These are phyloP conservation scores for Citrus medica DNA, from an alignment of 345 rosid species.

Conservation along the genomic window DNA sequence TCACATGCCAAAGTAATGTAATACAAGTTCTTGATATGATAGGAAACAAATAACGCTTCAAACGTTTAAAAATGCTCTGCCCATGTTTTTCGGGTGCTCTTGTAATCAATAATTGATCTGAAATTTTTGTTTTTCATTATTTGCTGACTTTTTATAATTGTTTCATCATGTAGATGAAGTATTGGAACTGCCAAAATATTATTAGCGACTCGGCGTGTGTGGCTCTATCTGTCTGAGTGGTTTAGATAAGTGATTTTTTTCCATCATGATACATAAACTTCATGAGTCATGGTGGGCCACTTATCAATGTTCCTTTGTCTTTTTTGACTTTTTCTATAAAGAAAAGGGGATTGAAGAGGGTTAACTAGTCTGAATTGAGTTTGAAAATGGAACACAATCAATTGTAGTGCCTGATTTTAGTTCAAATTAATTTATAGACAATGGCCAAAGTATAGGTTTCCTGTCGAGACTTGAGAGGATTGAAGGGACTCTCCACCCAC, in stretches of 20 bases:
- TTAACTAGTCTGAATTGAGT: too few species aligned
- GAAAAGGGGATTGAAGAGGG: too few species aligned
- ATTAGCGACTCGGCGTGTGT: too few species aligned
- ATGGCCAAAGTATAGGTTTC: slow-evolving; percentile 93
- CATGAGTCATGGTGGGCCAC: not conserved
- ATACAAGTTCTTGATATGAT: not conserved
- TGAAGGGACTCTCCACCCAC: slow-evolving; percentile 91
- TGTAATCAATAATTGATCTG: not conserved
- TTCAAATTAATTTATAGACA: slow-evolving; percentile 42
- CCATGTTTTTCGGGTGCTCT: not conserved
- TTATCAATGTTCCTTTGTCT: not conserved
- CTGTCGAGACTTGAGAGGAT: slow-evolving; percentile 72
- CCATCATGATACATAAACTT: not conserved
- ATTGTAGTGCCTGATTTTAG: not conserved
- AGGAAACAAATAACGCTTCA: not conserved
- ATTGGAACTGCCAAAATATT: not conserved
- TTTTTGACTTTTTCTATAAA: too few species aligned
- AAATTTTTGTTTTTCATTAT: not conserved
- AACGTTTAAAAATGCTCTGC: not conserved
- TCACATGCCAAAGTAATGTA: not conserved
- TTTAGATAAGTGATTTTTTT: not conserved
- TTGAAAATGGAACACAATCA: not conserved
- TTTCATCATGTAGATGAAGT: not conserved
- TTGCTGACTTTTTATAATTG: not conserved
- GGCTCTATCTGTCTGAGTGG: not conserved